phyloP scores from a whole-genome alignment of 2,329 filamentous ascomycete species.

The Hypoxylon sp. region DNA sequence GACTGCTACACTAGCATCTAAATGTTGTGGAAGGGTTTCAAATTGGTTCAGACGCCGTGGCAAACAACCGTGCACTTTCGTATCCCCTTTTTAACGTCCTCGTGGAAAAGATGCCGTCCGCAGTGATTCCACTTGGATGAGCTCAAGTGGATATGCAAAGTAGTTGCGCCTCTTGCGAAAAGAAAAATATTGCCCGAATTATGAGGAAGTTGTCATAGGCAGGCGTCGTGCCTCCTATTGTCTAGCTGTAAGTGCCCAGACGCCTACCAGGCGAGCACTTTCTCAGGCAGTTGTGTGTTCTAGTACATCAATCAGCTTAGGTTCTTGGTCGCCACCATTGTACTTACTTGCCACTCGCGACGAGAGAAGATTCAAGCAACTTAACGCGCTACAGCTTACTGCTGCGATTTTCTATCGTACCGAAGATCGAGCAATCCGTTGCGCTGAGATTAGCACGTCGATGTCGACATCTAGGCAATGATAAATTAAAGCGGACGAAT shows the following conservation, averaged over 20 bases:
- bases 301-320: neutral
- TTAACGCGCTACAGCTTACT: conserved; percentile 1
- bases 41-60: conserved; percentile 9
- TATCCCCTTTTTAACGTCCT: conserved; percentile 2
- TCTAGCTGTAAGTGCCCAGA: too few relatives aligned
- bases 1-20: conserved; percentile 10
- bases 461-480: neutral
- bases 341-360: neutral
- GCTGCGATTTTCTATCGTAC: neutral
- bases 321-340: neutral
- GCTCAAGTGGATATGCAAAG: neutral
- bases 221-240: neutral
- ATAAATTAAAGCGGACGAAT: conserved; percentile 6
- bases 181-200: neutral
- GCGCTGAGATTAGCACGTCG: neutral
- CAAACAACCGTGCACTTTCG: neutral
- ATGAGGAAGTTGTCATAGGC: neutral
- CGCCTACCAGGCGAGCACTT: too few relatives aligned
- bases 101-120: conserved; percentile 8
- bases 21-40: conserved; percentile 1
- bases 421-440: neutral
- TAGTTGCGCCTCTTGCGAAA: neutral
- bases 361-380: too few relatives aligned
- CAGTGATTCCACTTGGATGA: neutral
- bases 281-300: neutral